Percentiles rank a stretch among this genome's conserved stretches.
phyloP scores from a whole-genome alignment of 805 yeast species.

The Saccharomycopsis babjevae region DNA sequence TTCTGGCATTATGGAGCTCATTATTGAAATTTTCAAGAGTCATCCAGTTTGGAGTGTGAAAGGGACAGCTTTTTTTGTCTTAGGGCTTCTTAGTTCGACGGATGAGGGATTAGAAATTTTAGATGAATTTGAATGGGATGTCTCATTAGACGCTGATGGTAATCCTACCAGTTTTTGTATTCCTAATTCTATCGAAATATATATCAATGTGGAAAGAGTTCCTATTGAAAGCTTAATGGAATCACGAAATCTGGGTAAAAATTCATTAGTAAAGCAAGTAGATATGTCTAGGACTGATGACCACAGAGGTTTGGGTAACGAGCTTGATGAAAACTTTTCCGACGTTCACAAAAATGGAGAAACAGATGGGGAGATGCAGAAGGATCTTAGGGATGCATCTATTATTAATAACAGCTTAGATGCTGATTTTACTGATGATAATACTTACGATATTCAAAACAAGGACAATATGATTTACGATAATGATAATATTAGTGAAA shows the following conservation, averaged over 20 bases:
- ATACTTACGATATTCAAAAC: too few relatives aligned
- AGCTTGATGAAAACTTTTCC: background rate
- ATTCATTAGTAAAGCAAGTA: background rate
- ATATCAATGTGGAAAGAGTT: slow-evolving; percentile 21
- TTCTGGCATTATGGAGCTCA: slow-evolving; percentile 39
- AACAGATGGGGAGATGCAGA: too few relatives aligned
- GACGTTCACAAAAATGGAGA: too few relatives aligned
- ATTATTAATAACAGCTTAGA: too few relatives aligned
- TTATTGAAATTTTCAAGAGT: slow-evolving; percentile 39
- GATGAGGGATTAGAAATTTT: slow-evolving; percentile 74
- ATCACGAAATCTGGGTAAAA: background rate
- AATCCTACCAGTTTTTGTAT: slow-evolving; percentile 33
- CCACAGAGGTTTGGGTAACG: background rate
- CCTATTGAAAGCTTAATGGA: background rate
- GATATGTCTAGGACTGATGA: background rate
- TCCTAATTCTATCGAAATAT: slow-evolving; percentile 28
- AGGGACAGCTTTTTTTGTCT: slow-evolving; percentile 66
- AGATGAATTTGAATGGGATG: slow-evolving; percentile 72
- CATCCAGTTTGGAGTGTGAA: slow-evolving; percentile 50
- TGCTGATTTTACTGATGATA: too few relatives aligned
- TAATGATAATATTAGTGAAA: too few relatives aligned
- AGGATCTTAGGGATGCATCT: too few relatives aligned
- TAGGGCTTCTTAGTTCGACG: slow-evolving; percentile 67
- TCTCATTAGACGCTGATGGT: slow-evolving; percentile 35
- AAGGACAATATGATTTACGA: too few relatives aligned